Conservation (phyloP, 805 yeast genomes). For the Nakazawaea populi region DNA sequence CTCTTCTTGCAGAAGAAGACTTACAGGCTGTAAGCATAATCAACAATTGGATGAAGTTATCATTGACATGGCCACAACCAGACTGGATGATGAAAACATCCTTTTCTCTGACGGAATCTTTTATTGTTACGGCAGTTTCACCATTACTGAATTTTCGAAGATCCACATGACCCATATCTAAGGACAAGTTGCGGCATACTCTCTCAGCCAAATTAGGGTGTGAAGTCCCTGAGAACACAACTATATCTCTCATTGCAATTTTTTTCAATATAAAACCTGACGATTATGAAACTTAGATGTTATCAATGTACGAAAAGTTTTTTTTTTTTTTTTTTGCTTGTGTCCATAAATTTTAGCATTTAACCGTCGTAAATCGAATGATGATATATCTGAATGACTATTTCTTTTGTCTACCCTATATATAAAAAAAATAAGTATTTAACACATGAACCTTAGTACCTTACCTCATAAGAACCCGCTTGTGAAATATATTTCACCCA, state of each 20-base stretch:
- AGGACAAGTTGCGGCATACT: conserved; percentile 74
- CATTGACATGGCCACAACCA: conserved; percentile 87
- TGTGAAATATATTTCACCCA: conserved; percentile 80
- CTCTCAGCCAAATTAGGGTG: conserved; percentile 72
- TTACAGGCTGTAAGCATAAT: conserved; percentile 90
- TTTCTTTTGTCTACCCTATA: too few relatives aligned
- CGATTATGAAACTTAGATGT: background rate
- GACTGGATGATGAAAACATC: conserved; percentile 89
- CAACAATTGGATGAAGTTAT: conserved; percentile 74
- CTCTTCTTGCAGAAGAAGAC: conserved; percentile 82
- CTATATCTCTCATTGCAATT: conserved; percentile 60
- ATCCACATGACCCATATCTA: conserved; percentile 62
- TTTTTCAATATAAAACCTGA: background rate
- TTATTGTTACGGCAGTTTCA: conserved; percentile 82
- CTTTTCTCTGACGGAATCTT: conserved; percentile 90
- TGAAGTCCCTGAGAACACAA: conserved; percentile 86
- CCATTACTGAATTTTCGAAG: conserved; percentile 80
- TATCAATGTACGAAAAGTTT: background rate
- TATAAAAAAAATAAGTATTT: too few relatives aligned
- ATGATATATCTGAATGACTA: too few relatives aligned
- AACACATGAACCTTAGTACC: conserved; percentile 37
- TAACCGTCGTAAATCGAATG: background rate
- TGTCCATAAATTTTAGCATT: background rate
- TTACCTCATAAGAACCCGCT: conserved; percentile 77
- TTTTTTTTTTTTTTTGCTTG: background rate